These are phyloP conservation scores for Plasmodium gaboni DNA, from an alignment of 169 alveolate species.

Conservation along the genomic window DNA sequence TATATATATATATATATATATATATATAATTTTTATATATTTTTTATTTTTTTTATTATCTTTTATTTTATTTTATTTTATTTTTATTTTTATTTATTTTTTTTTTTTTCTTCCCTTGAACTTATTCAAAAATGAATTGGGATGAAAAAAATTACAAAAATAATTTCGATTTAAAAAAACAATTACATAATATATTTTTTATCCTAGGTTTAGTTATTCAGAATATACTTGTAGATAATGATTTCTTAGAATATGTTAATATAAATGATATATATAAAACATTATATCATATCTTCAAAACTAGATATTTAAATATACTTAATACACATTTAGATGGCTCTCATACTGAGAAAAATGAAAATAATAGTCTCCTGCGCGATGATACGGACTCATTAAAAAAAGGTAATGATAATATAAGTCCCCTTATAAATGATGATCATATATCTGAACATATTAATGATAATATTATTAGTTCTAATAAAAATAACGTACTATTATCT, in stretches of 20 bases:
- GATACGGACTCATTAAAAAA: not conserved
- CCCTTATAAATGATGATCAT: too few relatives aligned
- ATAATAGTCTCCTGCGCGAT: not conserved
- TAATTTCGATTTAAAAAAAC: slow-evolving; percentile 20
- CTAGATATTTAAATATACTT: slow-evolving; percentile 22
- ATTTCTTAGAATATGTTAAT: slow-evolving; percentile 39
- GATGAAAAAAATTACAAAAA: not conserved
- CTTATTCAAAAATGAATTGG: slow-evolving; percentile 7
- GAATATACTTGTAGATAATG: slow-evolving; percentile 36
- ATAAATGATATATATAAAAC: slow-evolving; percentile 58
- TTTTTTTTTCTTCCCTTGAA: not conserved
- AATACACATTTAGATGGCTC: not conserved
- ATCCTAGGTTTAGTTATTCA: slow-evolving; percentile 46
- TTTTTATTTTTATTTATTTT: too few relatives aligned
- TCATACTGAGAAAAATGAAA: not conserved
- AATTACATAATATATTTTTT: slow-evolving; percentile 32
- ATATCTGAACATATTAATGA: not conserved
- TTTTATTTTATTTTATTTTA: too few relatives aligned
- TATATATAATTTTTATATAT: too few relatives aligned
- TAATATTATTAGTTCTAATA: not conserved
- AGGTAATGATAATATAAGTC: not conserved
- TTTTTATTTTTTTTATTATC: too few relatives aligned
- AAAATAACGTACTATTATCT: not conserved
- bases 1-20: too few relatives aligned
- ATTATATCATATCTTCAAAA: slow-evolving; percentile 20